These are phyloP conservation scores for Strobilomyces dryophilus DNA, from an alignment of 768 basidiomycete genomes.

Conservation along the genomic window DNA sequence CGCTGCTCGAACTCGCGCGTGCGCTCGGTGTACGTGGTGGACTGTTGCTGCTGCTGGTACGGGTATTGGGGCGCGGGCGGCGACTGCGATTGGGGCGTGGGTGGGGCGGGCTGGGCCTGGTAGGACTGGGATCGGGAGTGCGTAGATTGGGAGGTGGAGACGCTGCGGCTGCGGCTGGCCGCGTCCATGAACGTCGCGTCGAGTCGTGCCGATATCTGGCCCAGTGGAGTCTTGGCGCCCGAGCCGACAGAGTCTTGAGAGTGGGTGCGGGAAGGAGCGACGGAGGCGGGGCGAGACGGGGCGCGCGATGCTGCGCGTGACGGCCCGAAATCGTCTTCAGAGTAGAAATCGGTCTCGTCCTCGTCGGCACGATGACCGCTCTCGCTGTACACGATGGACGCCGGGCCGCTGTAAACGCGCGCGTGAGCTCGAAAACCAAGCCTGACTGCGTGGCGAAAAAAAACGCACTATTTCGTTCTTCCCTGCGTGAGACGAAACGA, in stretches of 20 bases:
- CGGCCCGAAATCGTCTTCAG: slow-evolving; percentile 55
- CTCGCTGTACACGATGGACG: slow-evolving; percentile 79
- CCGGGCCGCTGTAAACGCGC: slow-evolving; percentile 56
- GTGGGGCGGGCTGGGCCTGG: not conserved
- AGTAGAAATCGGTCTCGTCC: slow-evolving; percentile 61
- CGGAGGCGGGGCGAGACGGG: slow-evolving; percentile 42
- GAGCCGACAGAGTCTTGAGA: slow-evolving; percentile 42
- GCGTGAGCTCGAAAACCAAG: not conserved
- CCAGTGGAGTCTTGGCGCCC: slow-evolving; percentile 30
- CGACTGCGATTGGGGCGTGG: not conserved
- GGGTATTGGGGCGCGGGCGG: slow-evolving; percentile 1
- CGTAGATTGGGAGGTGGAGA: slow-evolving; percentile 19
- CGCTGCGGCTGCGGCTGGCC: slow-evolving; percentile 24
- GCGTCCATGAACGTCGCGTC: slow-evolving; percentile 28
- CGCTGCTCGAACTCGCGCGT: slow-evolving; percentile 23
- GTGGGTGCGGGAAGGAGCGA: slow-evolving; percentile 50
- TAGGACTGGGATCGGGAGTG: slow-evolving; percentile 14
- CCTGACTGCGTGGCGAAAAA: not conserved
- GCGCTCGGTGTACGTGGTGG: slow-evolving; percentile 20
- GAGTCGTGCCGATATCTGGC: slow-evolving; percentile 18
- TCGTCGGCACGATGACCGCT: slow-evolving; percentile 70
- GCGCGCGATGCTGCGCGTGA: slow-evolving; percentile 31
- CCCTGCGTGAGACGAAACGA: slow-evolving; percentile 46
- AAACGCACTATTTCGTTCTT: slow-evolving; percentile 65
- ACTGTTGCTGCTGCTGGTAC: slow-evolving; percentile 3